Evolutionary conservation across 768 basidiomycete species (phyloP).

Genomic region (Boletellus ananas): DNA sequence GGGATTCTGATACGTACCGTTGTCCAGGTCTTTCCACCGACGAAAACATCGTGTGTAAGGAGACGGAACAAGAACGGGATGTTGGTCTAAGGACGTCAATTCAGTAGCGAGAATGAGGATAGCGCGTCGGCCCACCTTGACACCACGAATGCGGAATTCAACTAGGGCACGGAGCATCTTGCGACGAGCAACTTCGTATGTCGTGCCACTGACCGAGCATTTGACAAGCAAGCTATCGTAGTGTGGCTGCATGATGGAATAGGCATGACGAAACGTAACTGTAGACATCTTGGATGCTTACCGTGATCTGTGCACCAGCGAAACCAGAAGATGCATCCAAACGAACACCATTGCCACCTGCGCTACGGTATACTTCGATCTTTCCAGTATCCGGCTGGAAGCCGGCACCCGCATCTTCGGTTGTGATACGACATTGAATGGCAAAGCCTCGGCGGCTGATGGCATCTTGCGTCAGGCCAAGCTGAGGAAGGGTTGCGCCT

Average conservation of each 20-base stretch:
- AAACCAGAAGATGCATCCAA: slow-evolving; percentile 96
- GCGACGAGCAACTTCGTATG: slow-evolving; percentile 95
- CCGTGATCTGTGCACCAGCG: slow-evolving; percentile 98
- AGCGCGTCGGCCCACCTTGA: slow-evolving; percentile 59
- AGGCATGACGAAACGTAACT: slow-evolving; percentile 1
- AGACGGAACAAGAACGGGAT: slow-evolving; percentile 99
- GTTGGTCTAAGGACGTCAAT: slow-evolving; percentile 65
- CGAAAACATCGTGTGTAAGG: slow-evolving; percentile 93
- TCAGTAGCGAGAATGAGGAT: background rate
- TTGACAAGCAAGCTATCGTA: slow-evolving; percentile 98
- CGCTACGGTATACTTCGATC: slow-evolving; percentile 98
- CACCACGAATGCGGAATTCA: slow-evolving; percentile 98
- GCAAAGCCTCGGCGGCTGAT: slow-evolving; percentile 96
- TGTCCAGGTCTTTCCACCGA: slow-evolving; percentile 97
- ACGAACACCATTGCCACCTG: slow-evolving; percentile 97
- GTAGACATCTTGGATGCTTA: slow-evolving; percentile 33
- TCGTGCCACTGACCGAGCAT: slow-evolving; percentile 92
- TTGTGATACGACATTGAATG: slow-evolving; percentile 97
- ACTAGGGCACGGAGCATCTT: slow-evolving; percentile 99
- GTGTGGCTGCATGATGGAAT: slow-evolving; percentile 61
- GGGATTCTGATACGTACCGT: slow-evolving; percentile 49
- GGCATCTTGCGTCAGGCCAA: slow-evolving; percentile 93
- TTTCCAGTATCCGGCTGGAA: slow-evolving; percentile 99
- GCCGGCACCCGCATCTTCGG: slow-evolving; percentile 85
- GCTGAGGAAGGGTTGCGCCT: slow-evolving; percentile 90